Evolutionary conservation across 352 stramenopile genomes (phyloP).

Genomic region (Pythium aphanidermatum): DNA sequence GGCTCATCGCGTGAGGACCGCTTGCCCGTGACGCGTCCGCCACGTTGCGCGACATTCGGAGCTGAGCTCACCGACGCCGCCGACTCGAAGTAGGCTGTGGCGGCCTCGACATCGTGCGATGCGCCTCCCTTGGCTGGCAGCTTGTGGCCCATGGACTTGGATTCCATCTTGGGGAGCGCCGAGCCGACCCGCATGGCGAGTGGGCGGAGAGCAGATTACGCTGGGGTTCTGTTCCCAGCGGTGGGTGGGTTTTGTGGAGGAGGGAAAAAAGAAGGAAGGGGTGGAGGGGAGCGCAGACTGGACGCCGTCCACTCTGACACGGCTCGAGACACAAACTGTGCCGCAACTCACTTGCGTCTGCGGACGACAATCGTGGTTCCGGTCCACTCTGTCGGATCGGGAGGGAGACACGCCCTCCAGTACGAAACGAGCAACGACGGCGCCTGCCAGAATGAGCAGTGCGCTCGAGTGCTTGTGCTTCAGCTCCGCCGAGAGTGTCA

Average conservation of each 20-base stretch:
- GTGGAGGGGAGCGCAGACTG: background rate
- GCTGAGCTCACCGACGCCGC: background rate
- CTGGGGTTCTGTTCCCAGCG: background rate
- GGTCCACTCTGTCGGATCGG: too few species aligned
- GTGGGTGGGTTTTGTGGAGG: too few species aligned
- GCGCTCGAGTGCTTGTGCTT: too few species aligned
- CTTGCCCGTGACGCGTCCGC: conserved; percentile 10
- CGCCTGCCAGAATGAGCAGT: too few species aligned
- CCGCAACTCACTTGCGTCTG: too few species aligned
- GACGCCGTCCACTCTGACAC: too few species aligned
- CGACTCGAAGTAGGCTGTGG: background rate
- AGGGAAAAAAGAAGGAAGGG: background rate
- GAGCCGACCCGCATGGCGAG: conserved; percentile 10
- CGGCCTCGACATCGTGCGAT: background rate
- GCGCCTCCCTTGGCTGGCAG: background rate
- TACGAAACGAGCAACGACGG: too few species aligned
- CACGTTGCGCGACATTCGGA: background rate
- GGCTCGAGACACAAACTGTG: too few species aligned
- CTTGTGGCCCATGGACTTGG: conserved; percentile 9
- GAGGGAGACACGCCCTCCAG: too few species aligned
- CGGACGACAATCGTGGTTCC: too few species aligned
- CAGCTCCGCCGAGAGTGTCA: too few species aligned
- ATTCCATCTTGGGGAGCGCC: conserved; percentile 12
- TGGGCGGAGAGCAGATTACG: background rate
- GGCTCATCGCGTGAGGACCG: conserved; percentile 11